Base-by-base conservation (phyloP, 2,329 filamentous ascomycete species). In the Hypocreales sp. region DNA sequence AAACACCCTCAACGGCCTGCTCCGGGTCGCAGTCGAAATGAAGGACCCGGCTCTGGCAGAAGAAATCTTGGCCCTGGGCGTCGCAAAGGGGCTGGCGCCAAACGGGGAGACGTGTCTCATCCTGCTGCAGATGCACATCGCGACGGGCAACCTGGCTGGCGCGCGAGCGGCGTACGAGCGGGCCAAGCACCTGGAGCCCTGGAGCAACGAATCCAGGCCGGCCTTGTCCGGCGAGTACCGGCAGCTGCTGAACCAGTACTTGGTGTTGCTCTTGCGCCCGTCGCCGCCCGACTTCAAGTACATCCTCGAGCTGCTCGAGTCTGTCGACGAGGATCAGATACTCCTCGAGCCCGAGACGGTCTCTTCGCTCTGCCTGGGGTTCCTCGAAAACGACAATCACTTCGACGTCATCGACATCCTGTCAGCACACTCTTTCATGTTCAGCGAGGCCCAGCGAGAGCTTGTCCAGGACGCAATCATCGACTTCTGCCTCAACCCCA, bases 391-490 rank as follows among this genome's bases (percentile, higher is more conserved):
- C 22, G 78, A 82, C 41, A 80, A 92, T 45, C 64, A 74, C 23
- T 72, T 75, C 36, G 83, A 92, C 34, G 73, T 83, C 5, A 77
- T 83, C 35, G 82, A 92, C 44, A 66, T 92, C 0, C 65, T 95
- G 11, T 82, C 84, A 15, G 64, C 77, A 5, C 75, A 90, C 39
- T 67, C 72, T 5, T 71, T 73, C 38, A 67, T 75, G 30, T 82
- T 72, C 47, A 79, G 79, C 24, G 61, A 74, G 15, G 58, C 65
- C 9, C 79, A 92, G 45, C 72, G 84, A 33, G 60, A 60, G 7
- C 50, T 65, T 18, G 72, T 93, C 20, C 67, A 73, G 16, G 58
- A 71, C 9, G 65, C 68, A 1, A 70, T 94, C 27, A 56, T 78
- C 4, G 50, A 60, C 0, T 90, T 80, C 50, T 78, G 77, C 36